Percentiles rank a stretch among this genome's conserved stretches.
These are phyloP conservation scores for Leucocoprinus leucothites DNA, from an alignment of 768 basidiomycete genomes.

Conservation along the genomic window DNA sequence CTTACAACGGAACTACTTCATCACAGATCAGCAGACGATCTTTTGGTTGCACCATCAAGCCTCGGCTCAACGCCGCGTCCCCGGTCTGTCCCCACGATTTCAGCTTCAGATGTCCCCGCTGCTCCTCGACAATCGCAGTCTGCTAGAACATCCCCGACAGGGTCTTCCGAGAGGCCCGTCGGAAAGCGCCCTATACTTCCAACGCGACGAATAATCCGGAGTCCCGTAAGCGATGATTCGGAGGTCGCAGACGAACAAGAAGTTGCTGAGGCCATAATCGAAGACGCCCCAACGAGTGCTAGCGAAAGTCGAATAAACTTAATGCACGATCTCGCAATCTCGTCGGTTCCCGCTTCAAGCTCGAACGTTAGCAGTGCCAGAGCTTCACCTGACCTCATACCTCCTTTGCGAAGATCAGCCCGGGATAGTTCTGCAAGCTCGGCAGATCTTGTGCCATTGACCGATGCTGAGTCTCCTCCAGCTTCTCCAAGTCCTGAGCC, in stretches of 20 bases:
- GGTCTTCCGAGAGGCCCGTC: neutral
- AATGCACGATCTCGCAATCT: too few relatives aligned
- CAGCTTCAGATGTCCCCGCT: neutral
- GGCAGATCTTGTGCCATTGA: neutral
- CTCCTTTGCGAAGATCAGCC: neutral
- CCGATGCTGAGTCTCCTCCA: slow-evolving; percentile 11
- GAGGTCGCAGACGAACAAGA: slow-evolving; percentile 1
- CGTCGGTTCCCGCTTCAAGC: neutral
- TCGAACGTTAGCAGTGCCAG: neutral
- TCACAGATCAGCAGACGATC: neutral
- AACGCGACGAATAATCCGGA: neutral
- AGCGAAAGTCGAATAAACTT: neutral
- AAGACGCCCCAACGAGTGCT: neutral
- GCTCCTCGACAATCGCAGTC: neutral
- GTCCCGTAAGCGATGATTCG: neutral
- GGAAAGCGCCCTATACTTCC: neutral
- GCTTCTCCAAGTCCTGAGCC: slow-evolving; percentile 9
- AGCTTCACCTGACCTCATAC: neutral
- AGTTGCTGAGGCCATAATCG: neutral
- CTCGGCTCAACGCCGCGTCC: neutral
- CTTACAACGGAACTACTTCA: neutral
- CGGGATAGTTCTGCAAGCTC: slow-evolving; percentile 4
- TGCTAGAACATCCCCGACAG: neutral
- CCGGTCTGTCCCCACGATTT: neutral
- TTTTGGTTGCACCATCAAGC: neutral